Conservation (phyloP, 2,329 filamentous ascomycete species). For the Aspergillus brasiliensis region DNA sequence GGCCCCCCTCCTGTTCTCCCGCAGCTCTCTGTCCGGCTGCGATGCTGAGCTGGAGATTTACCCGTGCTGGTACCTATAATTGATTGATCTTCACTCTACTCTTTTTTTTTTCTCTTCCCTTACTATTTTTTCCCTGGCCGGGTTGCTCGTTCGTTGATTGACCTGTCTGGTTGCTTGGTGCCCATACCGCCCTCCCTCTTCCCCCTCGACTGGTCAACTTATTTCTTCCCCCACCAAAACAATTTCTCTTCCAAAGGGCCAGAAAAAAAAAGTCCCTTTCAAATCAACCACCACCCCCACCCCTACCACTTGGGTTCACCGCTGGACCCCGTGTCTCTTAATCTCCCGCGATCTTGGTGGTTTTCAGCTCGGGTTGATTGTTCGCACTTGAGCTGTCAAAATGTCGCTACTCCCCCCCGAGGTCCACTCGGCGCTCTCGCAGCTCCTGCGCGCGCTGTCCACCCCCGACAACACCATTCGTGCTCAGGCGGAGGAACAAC, state of each 20-base stretch:
- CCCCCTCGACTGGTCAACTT: slow-evolving; percentile 5
- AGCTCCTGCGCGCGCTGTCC: slow-evolving; percentile 85
- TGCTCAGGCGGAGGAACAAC: slow-evolving; percentile 82
- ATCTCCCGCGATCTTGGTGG: slow-evolving; percentile 19
- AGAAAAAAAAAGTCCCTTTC: slow-evolving; percentile 23
- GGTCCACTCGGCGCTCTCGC: slow-evolving; percentile 78
- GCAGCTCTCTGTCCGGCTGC: slow-evolving; percentile 21
- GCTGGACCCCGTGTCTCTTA: slow-evolving; percentile 16
- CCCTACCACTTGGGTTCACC: slow-evolving; percentile 18
- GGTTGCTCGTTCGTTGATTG: not conserved
- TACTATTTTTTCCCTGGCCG: not conserved
- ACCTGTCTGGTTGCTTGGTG: not conserved
- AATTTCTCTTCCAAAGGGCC: slow-evolving; percentile 15
- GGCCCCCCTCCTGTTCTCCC: slow-evolving; percentile 13
- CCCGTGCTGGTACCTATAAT: slow-evolving; percentile 8
- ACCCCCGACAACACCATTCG: slow-evolving; percentile 85
- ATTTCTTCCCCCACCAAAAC: slow-evolving; percentile 25
- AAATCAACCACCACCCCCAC: slow-evolving; percentile 15
- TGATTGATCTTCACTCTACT: not conserved
- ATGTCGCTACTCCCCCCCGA: slow-evolving; percentile 89
- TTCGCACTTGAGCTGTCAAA: slow-evolving; percentile 35
- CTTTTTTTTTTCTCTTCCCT: slow-evolving; percentile 10
- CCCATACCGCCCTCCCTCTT: slow-evolving; percentile 1
- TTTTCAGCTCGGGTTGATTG: slow-evolving; percentile 22
- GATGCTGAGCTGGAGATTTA: slow-evolving; percentile 29